These are phyloP conservation scores for Chloris gayana DNA, from an alignment of 176 grass and related monocot genomes.

Conservation along the genomic window DNA sequence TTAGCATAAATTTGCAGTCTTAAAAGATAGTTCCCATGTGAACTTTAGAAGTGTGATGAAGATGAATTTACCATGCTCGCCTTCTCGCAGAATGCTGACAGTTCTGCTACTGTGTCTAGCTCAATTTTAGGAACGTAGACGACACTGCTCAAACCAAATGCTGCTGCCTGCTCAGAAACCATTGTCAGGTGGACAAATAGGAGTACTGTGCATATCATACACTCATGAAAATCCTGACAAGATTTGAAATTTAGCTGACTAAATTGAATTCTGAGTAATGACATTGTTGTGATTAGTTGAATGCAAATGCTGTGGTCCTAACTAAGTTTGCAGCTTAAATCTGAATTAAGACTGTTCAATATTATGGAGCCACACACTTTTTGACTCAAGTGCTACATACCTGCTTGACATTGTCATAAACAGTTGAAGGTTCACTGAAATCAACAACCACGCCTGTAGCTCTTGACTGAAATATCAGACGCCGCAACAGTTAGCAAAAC, in stretches of 20 bases:
- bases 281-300: neutral
- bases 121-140: constrained; percentile 76
- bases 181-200: neutral
- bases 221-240: neutral
- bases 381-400: constrained; percentile 31
- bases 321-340: constrained; percentile 2
- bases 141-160: constrained; percentile 87
- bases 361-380: neutral
- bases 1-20: neutral
- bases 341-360: neutral
- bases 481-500: neutral
- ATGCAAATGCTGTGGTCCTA: neutral
- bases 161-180: constrained; percentile 55
- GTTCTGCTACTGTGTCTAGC: constrained; percentile 61
- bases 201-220: neutral
- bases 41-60: neutral
- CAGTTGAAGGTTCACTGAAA: constrained; percentile 77
- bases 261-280: neutral
- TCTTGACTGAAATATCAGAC: constrained; percentile 52
- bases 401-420: constrained; percentile 95
- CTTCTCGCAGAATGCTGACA: constrained; percentile 88
- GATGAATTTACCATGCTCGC: constrained; percentile 77
- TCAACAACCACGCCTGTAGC: constrained; percentile 80
- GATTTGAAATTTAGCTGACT: neutral
- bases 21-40: neutral